Percentiles rank a stretch among this genome's conserved stretches.
Conservation (phyloP, 2,329 filamentous ascomycete species). For the Emericellopsis atlantica region DNA sequence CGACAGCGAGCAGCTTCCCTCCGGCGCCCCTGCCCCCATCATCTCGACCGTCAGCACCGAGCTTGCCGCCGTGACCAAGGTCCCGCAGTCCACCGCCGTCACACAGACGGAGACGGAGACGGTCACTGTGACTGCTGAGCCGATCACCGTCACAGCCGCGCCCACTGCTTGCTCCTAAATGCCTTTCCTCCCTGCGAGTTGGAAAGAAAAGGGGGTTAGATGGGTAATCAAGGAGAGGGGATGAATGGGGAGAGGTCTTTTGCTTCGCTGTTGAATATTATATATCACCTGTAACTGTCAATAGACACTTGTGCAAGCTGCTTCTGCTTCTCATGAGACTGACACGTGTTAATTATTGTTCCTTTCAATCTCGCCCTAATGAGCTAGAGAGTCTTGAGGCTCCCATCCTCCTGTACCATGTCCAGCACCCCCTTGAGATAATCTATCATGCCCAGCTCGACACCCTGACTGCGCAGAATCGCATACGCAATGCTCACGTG, state of each 20-base stretch:
- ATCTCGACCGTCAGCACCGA: not conserved
- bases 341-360: no score
- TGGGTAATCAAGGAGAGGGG: no score
- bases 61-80: not conserved
- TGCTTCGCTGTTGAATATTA: not conserved
- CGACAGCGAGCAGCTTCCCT: not conserved
- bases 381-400: no score
- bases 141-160: not conserved
- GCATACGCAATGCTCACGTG: conserved; percentile 43
- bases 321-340: no score
- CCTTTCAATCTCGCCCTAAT: no score
- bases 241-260: no score
- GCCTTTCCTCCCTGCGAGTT: no score
- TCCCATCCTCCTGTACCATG: not conserved
- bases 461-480: conserved; percentile 42
- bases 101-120: not conserved
- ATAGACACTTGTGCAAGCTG: no score
- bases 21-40: not conserved
- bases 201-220: no score
- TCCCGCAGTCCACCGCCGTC: not conserved
- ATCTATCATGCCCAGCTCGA: conserved; percentile 44
- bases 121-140: not conserved
- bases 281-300: not conserved
- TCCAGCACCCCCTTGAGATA: conserved; percentile 20
- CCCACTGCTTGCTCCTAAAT: not conserved